A percentile compares a stretch with the other conserved stretches of the same genome.
Evolutionary conservation across 2,329 filamentous ascomycete genomes (phyloP).

Genomic region (Colletotrichum tamarilloi): DNA sequence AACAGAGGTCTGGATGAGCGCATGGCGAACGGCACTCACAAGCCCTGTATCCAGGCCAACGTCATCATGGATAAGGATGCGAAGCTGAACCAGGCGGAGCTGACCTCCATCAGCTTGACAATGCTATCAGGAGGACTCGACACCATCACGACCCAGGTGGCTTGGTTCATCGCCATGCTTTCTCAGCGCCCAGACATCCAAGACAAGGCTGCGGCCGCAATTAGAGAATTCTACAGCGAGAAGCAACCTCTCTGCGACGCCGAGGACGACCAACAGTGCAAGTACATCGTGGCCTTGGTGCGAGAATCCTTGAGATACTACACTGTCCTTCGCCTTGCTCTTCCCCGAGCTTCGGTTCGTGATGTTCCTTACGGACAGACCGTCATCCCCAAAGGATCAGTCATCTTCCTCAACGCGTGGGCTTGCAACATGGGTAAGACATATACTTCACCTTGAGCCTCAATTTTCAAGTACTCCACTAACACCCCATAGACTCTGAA

Average conservation of each 20-base stretch:
- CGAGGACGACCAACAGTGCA: constrained; percentile 72
- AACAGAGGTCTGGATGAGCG: constrained; percentile 69
- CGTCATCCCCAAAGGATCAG: constrained; percentile 70
- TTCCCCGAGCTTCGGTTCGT: constrained; percentile 70
- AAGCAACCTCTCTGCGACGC: constrained; percentile 68
- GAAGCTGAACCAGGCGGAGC: constrained; percentile 70
- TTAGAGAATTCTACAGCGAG: constrained; percentile 62
- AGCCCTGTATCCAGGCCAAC: constrained; percentile 75
- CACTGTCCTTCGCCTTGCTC: constrained; percentile 70
- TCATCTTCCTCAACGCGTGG: constrained; percentile 75
- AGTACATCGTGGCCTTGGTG: constrained; percentile 72
- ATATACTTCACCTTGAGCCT: neutral
- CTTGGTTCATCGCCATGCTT: constrained; percentile 72
- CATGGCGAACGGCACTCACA: constrained; percentile 69
- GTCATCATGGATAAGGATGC: constrained; percentile 73
- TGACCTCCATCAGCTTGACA: constrained; percentile 73
- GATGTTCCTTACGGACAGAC: constrained; percentile 68
- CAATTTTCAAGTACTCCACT: neutral
- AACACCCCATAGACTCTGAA: constrained; percentile 51
- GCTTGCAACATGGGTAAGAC: constrained; percentile 73
- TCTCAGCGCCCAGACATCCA: constrained; percentile 71
- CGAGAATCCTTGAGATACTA: constrained; percentile 72
- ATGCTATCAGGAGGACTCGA: constrained; percentile 77
- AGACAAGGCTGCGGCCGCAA: constrained; percentile 67
- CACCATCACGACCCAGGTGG: constrained; percentile 73